Conservation (phyloP, 2,329 filamentous ascomycete species). For the Lecanoromycetidae sp. region DNA sequence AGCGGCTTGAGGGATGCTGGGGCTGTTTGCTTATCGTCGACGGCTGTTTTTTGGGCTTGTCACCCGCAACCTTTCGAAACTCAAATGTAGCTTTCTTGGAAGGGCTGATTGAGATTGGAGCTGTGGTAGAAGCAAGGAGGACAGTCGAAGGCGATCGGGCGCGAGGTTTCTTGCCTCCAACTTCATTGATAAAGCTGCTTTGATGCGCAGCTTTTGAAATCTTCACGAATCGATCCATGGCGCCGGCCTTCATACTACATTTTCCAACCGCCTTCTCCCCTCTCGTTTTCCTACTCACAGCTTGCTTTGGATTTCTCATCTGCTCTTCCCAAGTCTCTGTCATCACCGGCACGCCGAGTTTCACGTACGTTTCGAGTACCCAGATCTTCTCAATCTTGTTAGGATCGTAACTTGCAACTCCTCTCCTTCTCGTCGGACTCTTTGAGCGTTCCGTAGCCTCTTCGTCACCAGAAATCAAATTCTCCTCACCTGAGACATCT, state of each 20-base stretch:
- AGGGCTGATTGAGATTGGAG: not conserved
- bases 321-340: conserved; percentile 19
- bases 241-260: conserved; percentile 23
- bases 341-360: conserved; percentile 16
- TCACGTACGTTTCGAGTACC: conserved; percentile 18
- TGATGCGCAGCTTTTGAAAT: conserved; percentile 20
- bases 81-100: not conserved
- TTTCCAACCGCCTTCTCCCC: conserved; percentile 16
- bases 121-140: not conserved
- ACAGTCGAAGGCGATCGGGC: not conserved
- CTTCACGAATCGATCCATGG: conserved; percentile 26
- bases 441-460: conserved; percentile 37
- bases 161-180: not conserved
- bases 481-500: conserved; percentile 18
- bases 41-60: not conserved
- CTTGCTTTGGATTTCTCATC: conserved; percentile 16
- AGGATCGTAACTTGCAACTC: conserved; percentile 15
- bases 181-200: not conserved
- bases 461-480: conserved; percentile 24
- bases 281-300: conserved; percentile 19
- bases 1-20: not conserved
- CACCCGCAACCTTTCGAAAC: not conserved
- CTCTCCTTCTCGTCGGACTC: conserved; percentile 21
- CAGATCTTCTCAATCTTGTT: conserved; percentile 16
- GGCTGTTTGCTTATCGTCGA: not conserved